These are phyloP conservation scores for Yamadazyma membranifaciens DNA, from an alignment of 1,139 yeast genomes.

Conservation along the genomic window DNA sequence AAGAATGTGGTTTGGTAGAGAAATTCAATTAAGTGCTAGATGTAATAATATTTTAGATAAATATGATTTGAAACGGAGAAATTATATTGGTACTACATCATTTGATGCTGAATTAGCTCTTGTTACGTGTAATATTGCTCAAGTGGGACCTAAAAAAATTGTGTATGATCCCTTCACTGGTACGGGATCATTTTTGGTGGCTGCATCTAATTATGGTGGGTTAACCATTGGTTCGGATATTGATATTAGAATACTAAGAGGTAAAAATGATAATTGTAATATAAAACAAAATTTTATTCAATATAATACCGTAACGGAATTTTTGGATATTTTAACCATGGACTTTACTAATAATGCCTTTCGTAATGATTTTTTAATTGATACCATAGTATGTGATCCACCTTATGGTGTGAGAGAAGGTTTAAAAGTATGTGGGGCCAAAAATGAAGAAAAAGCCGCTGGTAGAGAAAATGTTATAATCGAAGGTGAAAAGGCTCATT, in stretches of 20 bases:
- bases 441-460: slow-evolving; percentile 50
- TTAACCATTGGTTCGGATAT: slow-evolving; percentile 85
- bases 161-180: slow-evolving; percentile 96
- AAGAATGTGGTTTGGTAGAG: slow-evolving; percentile 73
- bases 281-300: slow-evolving; percentile 71
- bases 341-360: slow-evolving; percentile 92
- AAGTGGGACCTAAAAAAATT: slow-evolving; percentile 60
- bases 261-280: slow-evolving; percentile 50
- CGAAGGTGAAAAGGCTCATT: slow-evolving; percentile 75
- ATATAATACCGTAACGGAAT: slow-evolving; percentile 57
- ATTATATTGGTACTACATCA: slow-evolving; percentile 92
- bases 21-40: slow-evolving; percentile 65
- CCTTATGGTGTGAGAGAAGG: slow-evolving; percentile 99
- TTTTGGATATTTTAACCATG: slow-evolving; percentile 81
- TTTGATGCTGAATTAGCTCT: slow-evolving; percentile 88
- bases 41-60: slow-evolving; percentile 61
- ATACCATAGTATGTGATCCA: slow-evolving; percentile 91
- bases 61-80: slow-evolving; percentile 79
- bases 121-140: slow-evolving; percentile 84
- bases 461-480: slow-evolving; percentile 72
- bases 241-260: slow-evolving; percentile 80
- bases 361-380: slow-evolving; percentile 60
- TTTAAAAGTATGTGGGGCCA: slow-evolving; percentile 86
- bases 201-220: slow-evolving; percentile 87
- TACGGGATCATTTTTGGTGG: slow-evolving; percentile 90